Conservation (phyloP, 1,284 basidiomycete genomes). For the Trichosporon asahii region DNA sequence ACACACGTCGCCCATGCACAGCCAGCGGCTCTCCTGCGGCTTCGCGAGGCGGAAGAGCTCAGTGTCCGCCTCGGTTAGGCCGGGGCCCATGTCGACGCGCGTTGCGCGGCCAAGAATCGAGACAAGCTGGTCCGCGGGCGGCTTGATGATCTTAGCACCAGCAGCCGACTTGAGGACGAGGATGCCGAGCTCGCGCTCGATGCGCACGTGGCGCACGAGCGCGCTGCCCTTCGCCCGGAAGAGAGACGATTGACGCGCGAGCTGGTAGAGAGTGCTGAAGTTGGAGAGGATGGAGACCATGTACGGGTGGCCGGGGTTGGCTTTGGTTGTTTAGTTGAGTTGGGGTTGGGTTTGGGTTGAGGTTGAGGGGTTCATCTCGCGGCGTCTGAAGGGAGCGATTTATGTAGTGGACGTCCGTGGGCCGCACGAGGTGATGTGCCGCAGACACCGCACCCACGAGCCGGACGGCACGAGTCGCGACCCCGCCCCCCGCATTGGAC, state of each 20-base stretch:
- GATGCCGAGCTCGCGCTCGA: background rate
- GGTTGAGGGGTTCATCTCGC: background rate
- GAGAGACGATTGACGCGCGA: background rate
- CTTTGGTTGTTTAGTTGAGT: background rate
- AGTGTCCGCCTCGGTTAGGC: background rate
- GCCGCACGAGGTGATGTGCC: background rate
- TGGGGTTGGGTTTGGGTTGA: background rate
- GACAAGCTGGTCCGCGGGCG: background rate
- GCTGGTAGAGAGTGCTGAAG: background rate
- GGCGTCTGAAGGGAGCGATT: background rate
- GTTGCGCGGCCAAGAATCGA: background rate
- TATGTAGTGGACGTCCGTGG: background rate
- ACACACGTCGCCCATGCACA: background rate
- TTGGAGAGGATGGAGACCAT: background rate
- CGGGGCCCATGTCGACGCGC: background rate
- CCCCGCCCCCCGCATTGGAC: background rate
- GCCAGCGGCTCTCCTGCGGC: background rate
- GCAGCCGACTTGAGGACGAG: background rate
- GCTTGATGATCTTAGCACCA: background rate
- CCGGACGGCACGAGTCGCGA: background rate
- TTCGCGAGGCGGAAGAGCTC: background rate
- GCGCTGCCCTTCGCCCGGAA: background rate
- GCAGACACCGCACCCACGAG: background rate
- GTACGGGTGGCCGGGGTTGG: background rate
- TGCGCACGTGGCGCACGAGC: background rate